Evolutionary conservation across 1,139 yeast species (phyloP).

Genomic region (Suhomyces bokatorum): DNA sequence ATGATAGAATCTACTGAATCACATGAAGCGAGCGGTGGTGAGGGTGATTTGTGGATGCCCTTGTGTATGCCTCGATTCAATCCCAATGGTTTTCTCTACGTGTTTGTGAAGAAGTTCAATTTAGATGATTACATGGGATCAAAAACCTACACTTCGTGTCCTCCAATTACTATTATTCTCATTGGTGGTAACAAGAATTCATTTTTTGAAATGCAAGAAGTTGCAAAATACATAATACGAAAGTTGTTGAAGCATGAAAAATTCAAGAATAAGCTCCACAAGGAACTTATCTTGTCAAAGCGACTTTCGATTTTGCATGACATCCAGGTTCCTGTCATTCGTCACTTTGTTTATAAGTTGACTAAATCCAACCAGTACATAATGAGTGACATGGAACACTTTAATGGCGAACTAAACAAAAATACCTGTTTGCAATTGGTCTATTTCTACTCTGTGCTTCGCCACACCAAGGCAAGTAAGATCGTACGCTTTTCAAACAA

Average conservation of each 20-base stretch:
- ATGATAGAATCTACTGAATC: conserved; percentile 23
- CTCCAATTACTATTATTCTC: conserved; percentile 60
- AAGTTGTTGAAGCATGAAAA: conserved; percentile 39
- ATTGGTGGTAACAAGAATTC: conserved; percentile 82
- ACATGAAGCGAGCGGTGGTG: conserved; percentile 14
- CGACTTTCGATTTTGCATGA: conserved; percentile 35
- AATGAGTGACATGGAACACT: conserved; percentile 29
- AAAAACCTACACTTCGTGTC: conserved; percentile 13
- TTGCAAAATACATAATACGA: conserved; percentile 54
- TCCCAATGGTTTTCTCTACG: conserved; percentile 80
- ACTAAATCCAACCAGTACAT: conserved; percentile 43
- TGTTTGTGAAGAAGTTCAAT: conserved; percentile 66
- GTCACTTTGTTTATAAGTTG: conserved; percentile 81
- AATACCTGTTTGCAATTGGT: conserved; percentile 28
- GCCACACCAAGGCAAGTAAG: conserved; percentile 30
- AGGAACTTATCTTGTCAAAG: conserved; percentile 27
- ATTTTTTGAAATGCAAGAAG: conserved; percentile 70
- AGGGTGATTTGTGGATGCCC: conserved; percentile 90
- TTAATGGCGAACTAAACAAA: conserved; percentile 16
- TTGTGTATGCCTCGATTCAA: conserved; percentile 90
- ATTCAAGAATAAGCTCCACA: conserved; percentile 39
- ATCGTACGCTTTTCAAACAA: conserved; percentile 12
- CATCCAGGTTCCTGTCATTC: conserved; percentile 60
- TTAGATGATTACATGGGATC: conserved; percentile 26
- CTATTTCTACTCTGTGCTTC: conserved; percentile 34